Conservation (phyloP, 805 yeast species). For the Ogataea dorogensis region DNA sequence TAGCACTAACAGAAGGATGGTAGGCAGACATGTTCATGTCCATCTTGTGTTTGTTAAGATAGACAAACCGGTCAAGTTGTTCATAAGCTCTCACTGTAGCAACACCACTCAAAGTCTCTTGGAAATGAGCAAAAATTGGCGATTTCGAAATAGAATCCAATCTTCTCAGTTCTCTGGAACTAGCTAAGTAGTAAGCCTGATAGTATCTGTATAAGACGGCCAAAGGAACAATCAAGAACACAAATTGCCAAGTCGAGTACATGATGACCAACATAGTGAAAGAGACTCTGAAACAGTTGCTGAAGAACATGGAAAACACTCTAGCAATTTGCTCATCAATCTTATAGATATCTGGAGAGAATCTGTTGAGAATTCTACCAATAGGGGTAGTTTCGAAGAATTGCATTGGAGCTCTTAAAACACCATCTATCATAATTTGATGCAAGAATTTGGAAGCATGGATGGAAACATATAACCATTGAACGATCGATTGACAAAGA, state of each 20-base stretch:
- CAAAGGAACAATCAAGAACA: slow-evolving; percentile 70
- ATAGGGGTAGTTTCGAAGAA: slow-evolving; percentile 95
- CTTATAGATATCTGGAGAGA: slow-evolving; percentile 86
- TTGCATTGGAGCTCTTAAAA: slow-evolving; percentile 89
- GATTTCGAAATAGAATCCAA: slow-evolving; percentile 77
- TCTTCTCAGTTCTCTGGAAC: slow-evolving; percentile 81
- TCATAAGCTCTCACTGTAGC: slow-evolving; percentile 72
- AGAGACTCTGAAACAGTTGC: slow-evolving; percentile 57
- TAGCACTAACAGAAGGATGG: slow-evolving; percentile 88
- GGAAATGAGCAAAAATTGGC: slow-evolving; percentile 82
- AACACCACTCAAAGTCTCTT: slow-evolving; percentile 75
- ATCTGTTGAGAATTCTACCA: slow-evolving; percentile 87
- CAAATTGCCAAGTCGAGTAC: slow-evolving; percentile 83
- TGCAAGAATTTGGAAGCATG: slow-evolving; percentile 78
- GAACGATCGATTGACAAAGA: slow-evolving; percentile 62
- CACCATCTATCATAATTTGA: slow-evolving; percentile 65
- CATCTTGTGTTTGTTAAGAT: slow-evolving; percentile 64
- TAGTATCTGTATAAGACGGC: slow-evolving; percentile 62
- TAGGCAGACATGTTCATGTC: slow-evolving; percentile 89
- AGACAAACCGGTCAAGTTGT: slow-evolving; percentile 61
- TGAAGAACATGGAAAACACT: slow-evolving; percentile 67
- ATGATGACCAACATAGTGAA: slow-evolving; percentile 81
- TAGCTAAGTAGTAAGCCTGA: slow-evolving; percentile 71
- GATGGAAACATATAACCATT: slow-evolving; percentile 82
- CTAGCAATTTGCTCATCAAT: slow-evolving; percentile 78